Base-by-base conservation (phyloP, 176 grass and related monocot genomes). In the Panicum miliaceum region DNA sequence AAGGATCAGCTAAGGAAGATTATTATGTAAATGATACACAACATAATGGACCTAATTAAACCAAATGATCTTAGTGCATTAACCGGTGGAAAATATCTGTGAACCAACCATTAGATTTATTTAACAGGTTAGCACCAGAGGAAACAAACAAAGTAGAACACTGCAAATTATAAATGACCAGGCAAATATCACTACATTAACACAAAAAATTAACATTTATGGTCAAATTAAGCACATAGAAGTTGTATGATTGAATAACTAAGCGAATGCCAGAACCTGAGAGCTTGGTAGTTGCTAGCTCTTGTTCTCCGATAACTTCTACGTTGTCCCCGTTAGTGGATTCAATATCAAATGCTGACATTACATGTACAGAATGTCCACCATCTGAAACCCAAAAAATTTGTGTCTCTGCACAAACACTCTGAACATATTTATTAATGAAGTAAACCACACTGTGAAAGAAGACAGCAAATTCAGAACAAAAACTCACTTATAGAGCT, bases 331-430 rank as follows among this genome's bases (percentile, higher is more conserved):
- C 57, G 35, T 72, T 68, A 75, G 84, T 46, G 71, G 52, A 57
- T 68, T 97, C 90, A 80, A 59, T 48, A 83, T 83, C 77, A 81
- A 88, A 63, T 35, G 56, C 46, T 48, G 96, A 93, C 37, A 93
- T 81, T 75, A 91, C 64, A 37, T 95, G 91, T 80, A 98, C 64
- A 64, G 93, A 88, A 81, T 98, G 77, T 63, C 82, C 82, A 38
- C 93, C 93, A 65, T 98, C 92, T 85, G 93, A 98, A 90, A 91
- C 80, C 92, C 92, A 98, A 89, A 95, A 73, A 70, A 88, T 70
- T 27, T 95, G 87, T 29, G 85, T 86, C 59, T 90, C 96, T 98
- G 96, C 76, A 93, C 71, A 92, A 87, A 72, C 29, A 89, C 91
- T 88, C 87, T 96, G 83, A 93, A 90, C 37, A 96, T 64, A 96